Evolutionary conservation across 2,329 filamentous ascomycete genomes (phyloP).

Genomic region (Plenodomus biglobosus): DNA sequence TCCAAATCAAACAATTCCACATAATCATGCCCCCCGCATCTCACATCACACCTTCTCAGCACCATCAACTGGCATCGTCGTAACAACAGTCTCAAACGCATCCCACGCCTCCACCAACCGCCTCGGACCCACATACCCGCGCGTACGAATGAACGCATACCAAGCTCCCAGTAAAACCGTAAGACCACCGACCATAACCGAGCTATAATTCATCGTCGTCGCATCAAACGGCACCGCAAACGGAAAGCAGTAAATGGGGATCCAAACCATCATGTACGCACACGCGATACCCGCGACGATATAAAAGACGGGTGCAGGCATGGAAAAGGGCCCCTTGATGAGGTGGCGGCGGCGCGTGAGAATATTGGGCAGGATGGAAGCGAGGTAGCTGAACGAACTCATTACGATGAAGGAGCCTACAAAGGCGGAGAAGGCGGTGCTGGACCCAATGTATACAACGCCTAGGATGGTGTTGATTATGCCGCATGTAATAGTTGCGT

Average conservation of each 20-base stretch:
- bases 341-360: slow-evolving; percentile 47
- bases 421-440: slow-evolving; percentile 67
- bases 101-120: slow-evolving; percentile 24
- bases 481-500: slow-evolving; percentile 57
- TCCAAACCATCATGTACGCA: slow-evolving; percentile 61
- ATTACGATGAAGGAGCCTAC: slow-evolving; percentile 63
- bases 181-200: slow-evolving; percentile 55
- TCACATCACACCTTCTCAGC: background rate
- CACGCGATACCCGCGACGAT: slow-evolving; percentile 56
- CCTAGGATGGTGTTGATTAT: slow-evolving; percentile 59
- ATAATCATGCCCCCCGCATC: too few species aligned
- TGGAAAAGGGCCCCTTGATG: slow-evolving; percentile 60
- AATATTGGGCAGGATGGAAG: slow-evolving; percentile 59
- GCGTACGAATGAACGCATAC: slow-evolving; percentile 43
- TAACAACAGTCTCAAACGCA: slow-evolving; percentile 9
- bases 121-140: slow-evolving; percentile 45
- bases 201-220: slow-evolving; percentile 57
- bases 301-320: slow-evolving; percentile 49
- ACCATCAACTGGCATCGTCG: background rate
- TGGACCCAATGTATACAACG: slow-evolving; percentile 66
- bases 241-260: slow-evolving; percentile 65
- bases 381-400: slow-evolving; percentile 60
- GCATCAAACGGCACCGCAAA: slow-evolving; percentile 51
- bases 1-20: background rate
- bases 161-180: slow-evolving; percentile 53